These are phyloP conservation scores for Dispira simplex DNA, from an alignment of 192 early-diverging fungal genomes.

Conservation along the genomic window DNA sequence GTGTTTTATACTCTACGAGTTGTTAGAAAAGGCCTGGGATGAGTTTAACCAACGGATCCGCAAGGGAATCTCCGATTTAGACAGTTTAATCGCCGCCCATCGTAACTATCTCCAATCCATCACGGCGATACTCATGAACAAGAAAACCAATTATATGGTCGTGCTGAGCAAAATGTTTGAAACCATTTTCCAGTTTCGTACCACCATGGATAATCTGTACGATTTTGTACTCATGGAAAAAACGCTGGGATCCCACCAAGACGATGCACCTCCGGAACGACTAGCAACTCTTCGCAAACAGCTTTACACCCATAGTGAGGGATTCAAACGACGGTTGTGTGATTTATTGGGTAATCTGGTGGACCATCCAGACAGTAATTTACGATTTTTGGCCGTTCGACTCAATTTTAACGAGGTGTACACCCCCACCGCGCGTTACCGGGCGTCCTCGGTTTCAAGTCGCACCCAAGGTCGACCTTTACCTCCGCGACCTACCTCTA, in stretches of 20 bases:
- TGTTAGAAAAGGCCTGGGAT: slow-evolving; percentile 82
- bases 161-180: slow-evolving; percentile 43
- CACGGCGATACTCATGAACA: slow-evolving; percentile 38
- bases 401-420: slow-evolving; percentile 76
- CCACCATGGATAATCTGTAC: slow-evolving; percentile 28
- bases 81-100: slow-evolving; percentile 68
- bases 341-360: slow-evolving; percentile 36
- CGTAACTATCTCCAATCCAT: slow-evolving; percentile 54
- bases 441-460: no score
- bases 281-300: slow-evolving; percentile 17
- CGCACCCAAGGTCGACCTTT: no score
- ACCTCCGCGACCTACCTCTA: no score
- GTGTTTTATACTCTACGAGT: slow-evolving; percentile 86
- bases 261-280: slow-evolving; percentile 20
- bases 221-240: slow-evolving; percentile 26
- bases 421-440: no score
- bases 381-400: slow-evolving; percentile 55
- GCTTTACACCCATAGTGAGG: slow-evolving; percentile 14
- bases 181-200: slow-evolving; percentile 40
- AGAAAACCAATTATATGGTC: slow-evolving; percentile 25
- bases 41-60: slow-evolving; percentile 40
- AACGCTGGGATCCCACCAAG: slow-evolving; percentile 4
- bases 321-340: slow-evolving; percentile 33
- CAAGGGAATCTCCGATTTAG: slow-evolving; percentile 53
- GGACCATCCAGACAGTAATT: slow-evolving; percentile 48